phyloP scores from a whole-genome alignment of 108 stramenopile species.

The Cyclotella sp. region DNA sequence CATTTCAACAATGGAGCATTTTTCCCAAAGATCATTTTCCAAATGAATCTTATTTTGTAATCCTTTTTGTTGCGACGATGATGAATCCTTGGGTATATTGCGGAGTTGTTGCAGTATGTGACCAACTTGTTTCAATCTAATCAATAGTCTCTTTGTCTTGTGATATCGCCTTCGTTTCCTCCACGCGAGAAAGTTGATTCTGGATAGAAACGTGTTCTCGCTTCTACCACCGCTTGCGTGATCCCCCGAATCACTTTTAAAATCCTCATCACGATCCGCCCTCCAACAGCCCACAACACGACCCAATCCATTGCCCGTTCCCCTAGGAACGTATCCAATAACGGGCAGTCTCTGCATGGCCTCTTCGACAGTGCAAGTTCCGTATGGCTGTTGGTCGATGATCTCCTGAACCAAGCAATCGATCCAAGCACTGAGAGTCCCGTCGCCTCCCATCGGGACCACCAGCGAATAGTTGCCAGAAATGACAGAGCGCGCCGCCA shows the following conservation, averaged over 20 bases:
- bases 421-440: conserved; percentile 67
- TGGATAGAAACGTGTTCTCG: conserved; percentile 17
- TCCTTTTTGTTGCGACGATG: background rate
- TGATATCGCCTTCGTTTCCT: conserved; percentile 21
- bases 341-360: conserved; percentile 54
- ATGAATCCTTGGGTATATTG: background rate
- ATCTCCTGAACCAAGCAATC: conserved; percentile 53
- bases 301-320: conserved; percentile 76
- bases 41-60: background rate
- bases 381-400: background rate
- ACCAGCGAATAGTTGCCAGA: conserved; percentile 43
- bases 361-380: conserved; percentile 22
- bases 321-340: conserved; percentile 71
- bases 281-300: conserved; percentile 64
- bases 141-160: conserved; percentile 19
- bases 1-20: conserved; percentile 60
- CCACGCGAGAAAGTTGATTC: conserved; percentile 6
- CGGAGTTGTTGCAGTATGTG: conserved; percentile 10
- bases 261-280: background rate
- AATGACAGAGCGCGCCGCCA: conserved; percentile 33
- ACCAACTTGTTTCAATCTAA: conserved; percentile 38
- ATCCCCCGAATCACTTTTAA: background rate
- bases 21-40: background rate
- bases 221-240: background rate
- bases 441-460: conserved; percentile 77